phyloP scores from a whole-genome alignment of 192 early-diverging fungal genomes.

The Podila epicladia region DNA sequence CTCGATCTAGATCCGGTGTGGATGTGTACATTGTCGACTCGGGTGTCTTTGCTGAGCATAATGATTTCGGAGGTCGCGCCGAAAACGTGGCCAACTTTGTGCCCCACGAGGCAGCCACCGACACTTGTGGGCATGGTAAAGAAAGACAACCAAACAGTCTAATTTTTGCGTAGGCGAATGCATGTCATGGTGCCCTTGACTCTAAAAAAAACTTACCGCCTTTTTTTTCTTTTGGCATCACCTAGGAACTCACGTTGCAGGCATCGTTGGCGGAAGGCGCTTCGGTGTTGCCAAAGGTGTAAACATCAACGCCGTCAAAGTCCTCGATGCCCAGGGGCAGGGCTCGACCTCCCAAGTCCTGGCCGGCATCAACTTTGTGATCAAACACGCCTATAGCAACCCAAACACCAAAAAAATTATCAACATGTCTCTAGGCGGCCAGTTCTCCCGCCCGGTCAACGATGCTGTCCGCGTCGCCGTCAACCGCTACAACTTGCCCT shows the following conservation, averaged over 20 bases:
- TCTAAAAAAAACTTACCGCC: too few relatives aligned
- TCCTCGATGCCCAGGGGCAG: constrained; percentile 65
- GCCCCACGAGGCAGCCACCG: constrained; percentile 25
- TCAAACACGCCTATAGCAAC: constrained; percentile 63
- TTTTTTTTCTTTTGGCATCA: background rate
- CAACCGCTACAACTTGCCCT: constrained; percentile 73
- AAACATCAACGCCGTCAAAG: constrained; percentile 87
- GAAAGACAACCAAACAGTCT: background rate
- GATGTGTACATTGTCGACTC: constrained; percentile 75
- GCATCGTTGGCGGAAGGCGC: constrained; percentile 71
- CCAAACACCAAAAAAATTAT: constrained; percentile 69
- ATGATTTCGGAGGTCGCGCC: constrained; percentile 62
- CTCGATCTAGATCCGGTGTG: constrained; percentile 49
- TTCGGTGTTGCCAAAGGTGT: constrained; percentile 93
- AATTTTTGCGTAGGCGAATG: too few relatives aligned
- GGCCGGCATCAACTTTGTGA: constrained; percentile 80
- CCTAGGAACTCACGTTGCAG: constrained; percentile 56
- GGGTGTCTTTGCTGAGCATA: constrained; percentile 57
- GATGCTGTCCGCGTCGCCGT: constrained; percentile 71
- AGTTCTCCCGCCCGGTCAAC: constrained; percentile 82
- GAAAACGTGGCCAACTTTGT: constrained; percentile 48
- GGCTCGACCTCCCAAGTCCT: constrained; percentile 58
- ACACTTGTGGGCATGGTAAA: constrained; percentile 61
- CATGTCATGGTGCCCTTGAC: too few relatives aligned
- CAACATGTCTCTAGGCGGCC: constrained; percentile 95